Percentiles rank a stretch among this genome's conserved stretches.
These are phyloP conservation scores for Castanea mollissima DNA, from an alignment of 306 rosid species.

Conservation along the genomic window DNA sequence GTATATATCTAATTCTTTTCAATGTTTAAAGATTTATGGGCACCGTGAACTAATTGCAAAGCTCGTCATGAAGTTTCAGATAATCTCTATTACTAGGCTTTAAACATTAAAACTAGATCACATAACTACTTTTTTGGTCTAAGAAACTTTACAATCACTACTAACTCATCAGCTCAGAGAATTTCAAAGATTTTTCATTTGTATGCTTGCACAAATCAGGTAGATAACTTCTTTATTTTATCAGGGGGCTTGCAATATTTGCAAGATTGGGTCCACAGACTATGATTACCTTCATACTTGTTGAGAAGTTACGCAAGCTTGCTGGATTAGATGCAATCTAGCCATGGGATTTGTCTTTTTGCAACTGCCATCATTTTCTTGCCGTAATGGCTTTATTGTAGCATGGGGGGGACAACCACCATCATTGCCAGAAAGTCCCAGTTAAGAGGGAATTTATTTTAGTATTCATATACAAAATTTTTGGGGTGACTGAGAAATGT, in stretches of 20 bases:
- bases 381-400: constrained; percentile 13
- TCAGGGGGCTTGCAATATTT: constrained; percentile 83
- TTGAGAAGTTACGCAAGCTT: constrained; percentile 79
- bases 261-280: constrained; percentile 97
- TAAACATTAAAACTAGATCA: background rate
- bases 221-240: constrained; percentile 16
- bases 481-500: constrained; percentile 7
- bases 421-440: constrained; percentile 19
- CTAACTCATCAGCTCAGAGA: background rate
- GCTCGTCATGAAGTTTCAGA: background rate
- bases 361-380: constrained; percentile 17
- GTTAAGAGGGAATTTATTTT: constrained; percentile 17
- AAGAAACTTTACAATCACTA: background rate
- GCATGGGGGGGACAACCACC: constrained; percentile 8
- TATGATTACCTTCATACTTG: constrained; percentile 75
- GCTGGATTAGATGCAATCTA: constrained; percentile 81
- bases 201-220: background rate
- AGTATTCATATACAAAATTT: constrained; percentile 8
- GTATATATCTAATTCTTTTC: background rate
- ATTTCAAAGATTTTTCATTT: background rate
- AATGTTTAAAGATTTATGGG: background rate
- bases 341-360: constrained; percentile 10
- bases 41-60: background rate
- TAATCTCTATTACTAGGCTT: background rate
- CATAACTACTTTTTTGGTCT: background rate